Evolutionary conservation across 2,329 filamentous ascomycete species (phyloP).

Genomic region (Colletotrichum orchidophilum): DNA sequence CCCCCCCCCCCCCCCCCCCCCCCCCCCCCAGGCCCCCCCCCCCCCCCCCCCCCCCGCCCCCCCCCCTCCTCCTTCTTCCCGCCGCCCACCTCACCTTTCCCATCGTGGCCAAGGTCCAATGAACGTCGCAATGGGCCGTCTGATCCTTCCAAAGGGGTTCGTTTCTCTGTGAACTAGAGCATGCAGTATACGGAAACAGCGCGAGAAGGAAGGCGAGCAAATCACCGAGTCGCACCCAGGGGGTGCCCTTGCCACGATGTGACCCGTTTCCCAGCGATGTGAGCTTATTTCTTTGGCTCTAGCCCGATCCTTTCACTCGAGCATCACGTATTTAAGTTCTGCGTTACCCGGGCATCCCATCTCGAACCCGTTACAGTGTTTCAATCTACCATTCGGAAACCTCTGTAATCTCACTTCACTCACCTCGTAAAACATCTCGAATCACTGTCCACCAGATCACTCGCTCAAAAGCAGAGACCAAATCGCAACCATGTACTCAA

Average conservation of each 20-base stretch:
- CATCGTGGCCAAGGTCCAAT: slow-evolving; percentile 4
- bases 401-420: not conserved
- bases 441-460: not conserved
- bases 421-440: too few relatives aligned
- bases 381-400: not conserved
- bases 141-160: slow-evolving; percentile 4
- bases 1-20: slow-evolving; percentile 1
- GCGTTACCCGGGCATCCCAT: not conserved
- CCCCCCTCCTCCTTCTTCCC: not conserved
- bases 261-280: not conserved
- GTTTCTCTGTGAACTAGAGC: not conserved
- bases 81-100: slow-evolving; percentile 12
- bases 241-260: slow-evolving; percentile 4
- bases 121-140: slow-evolving; percentile 25
- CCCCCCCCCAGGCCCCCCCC: not conserved
- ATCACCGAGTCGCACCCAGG: slow-evolving; percentile 11
- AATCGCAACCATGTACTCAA: slow-evolving; percentile 6
- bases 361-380: not conserved
- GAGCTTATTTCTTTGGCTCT: slow-evolving; percentile 15
- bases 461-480: not conserved
- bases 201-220: slow-evolving; percentile 4
- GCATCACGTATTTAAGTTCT: slow-evolving; percentile 14
- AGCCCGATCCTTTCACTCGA: not conserved
- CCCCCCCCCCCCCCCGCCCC: slow-evolving; percentile 2
- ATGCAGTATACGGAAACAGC: not conserved